Percentiles rank a stretch among this genome's conserved stretches.
Conservation (phyloP, 2,329 filamentous ascomycete species). For the Epichloe uncinata region DNA sequence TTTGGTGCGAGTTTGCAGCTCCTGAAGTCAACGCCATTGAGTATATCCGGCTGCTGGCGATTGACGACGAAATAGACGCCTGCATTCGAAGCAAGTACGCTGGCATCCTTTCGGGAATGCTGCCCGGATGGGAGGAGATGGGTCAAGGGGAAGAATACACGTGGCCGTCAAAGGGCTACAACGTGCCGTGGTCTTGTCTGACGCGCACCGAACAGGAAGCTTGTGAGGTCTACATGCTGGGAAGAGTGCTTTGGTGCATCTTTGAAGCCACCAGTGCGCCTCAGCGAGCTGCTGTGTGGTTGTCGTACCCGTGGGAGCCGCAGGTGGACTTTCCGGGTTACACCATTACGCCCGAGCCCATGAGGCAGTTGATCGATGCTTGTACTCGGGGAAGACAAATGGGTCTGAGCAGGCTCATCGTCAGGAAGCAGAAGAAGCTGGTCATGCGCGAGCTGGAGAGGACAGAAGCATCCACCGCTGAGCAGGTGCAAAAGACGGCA, state of each 20-base stretch:
- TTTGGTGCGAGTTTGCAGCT: conserved; percentile 48
- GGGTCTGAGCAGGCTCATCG: conserved; percentile 30
- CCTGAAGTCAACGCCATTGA: conserved; percentile 48
- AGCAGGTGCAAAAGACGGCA: conserved; percentile 25
- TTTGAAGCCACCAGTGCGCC: conserved; percentile 48
- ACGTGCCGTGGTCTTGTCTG: conserved; percentile 43
- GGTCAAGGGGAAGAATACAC: conserved; percentile 30
- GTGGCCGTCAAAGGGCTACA: conserved; percentile 38
- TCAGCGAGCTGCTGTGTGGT: conserved; percentile 42
- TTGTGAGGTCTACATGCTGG: conserved; percentile 50
- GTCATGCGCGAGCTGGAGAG: conserved; percentile 25
- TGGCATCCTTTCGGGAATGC: conserved; percentile 26
- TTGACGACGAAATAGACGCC: conserved; percentile 31
- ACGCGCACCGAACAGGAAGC: conserved; percentile 37
- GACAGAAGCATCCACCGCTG: conserved; percentile 20
- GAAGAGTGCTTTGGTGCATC: conserved; percentile 47
- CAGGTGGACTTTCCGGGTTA: conserved; percentile 43
- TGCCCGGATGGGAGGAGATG: conserved; percentile 31
- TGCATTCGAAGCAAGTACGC: conserved; percentile 28
- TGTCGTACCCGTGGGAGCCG: conserved; percentile 44
- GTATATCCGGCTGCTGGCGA: conserved; percentile 40
- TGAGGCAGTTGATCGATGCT: conserved; percentile 34
- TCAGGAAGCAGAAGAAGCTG: conserved; percentile 31
- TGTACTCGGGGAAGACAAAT: conserved; percentile 37
- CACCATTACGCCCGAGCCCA: conserved; percentile 28